phyloP scores from a whole-genome alignment of 139 green algal species.

The Auxenochlorella pyrenoidosa region DNA sequence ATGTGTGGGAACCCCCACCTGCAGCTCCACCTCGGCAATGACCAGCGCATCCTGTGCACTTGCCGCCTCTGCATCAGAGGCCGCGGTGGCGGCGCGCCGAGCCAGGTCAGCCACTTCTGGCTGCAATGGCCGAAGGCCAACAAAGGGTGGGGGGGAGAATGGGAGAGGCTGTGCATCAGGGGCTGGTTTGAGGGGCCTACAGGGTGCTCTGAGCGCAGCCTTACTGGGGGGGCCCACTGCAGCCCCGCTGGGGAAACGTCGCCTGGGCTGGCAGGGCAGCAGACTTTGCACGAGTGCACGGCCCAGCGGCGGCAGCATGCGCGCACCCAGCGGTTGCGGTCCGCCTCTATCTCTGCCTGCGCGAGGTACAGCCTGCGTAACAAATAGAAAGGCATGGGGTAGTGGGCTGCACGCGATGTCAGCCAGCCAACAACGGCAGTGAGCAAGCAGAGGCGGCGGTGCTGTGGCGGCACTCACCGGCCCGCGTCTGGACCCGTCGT shows the following conservation, averaged over 20 bases:
- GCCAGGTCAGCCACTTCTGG: conserved; percentile 35
- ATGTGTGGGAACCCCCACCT: background rate
- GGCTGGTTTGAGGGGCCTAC: too few relatives aligned
- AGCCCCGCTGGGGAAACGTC: background rate
- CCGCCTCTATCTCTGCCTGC: conserved; percentile 48
- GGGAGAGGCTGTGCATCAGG: too few relatives aligned
- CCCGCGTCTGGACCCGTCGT: conserved; percentile 16
- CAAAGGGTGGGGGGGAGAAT: too few relatives aligned
- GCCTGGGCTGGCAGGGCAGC: background rate
- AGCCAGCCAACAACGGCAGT: background rate
- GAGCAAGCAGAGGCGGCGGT: background rate
- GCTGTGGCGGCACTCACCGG: conserved; percentile 9
- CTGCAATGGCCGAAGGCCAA: too few relatives aligned
- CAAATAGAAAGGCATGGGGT: background rate
- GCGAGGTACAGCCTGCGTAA: conserved; percentile 44
- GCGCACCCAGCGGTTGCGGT: conserved; percentile 55
- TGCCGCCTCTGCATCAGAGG: conserved; percentile 15
- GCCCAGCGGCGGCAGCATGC: background rate
- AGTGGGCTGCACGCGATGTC: background rate
- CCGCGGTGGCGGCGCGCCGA: conserved; percentile 29
- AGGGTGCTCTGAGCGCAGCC: too few relatives aligned
- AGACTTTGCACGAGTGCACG: too few relatives aligned
- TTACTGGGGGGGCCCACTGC: too few relatives aligned
- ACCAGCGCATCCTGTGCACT: background rate
- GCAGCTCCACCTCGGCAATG: conserved; percentile 47